Percentiles rank a stretch among this genome's conserved stretches.
These are phyloP conservation scores for Schizophyllum commune DNA, from an alignment of 1,284 basidiomycete species.

Conservation along the genomic window DNA sequence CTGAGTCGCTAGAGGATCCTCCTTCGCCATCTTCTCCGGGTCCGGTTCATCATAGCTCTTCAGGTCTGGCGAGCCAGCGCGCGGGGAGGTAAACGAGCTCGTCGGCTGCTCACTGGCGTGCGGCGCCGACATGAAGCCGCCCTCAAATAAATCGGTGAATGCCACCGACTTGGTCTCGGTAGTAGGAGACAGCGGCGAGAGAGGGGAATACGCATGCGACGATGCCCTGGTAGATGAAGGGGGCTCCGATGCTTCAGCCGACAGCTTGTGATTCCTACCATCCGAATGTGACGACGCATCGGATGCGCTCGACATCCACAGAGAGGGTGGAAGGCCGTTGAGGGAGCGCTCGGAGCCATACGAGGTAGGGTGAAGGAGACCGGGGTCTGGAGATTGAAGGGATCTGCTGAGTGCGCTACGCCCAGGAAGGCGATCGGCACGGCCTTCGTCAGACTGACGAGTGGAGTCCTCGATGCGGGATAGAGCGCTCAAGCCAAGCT, in stretches of 20 bases:
- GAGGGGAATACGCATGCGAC: slow-evolving; percentile 26
- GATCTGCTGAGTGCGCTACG: too few relatives aligned
- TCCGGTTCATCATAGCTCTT: slow-evolving; percentile 36
- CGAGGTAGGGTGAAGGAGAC: too few relatives aligned
- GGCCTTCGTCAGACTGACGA: too few relatives aligned
- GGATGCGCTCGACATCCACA: slow-evolving; percentile 73
- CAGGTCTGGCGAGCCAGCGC: slow-evolving; percentile 59
- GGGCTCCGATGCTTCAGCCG: slow-evolving; percentile 20
- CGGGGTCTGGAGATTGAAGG: too few relatives aligned
- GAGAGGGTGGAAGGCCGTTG: slow-evolving; percentile 55
- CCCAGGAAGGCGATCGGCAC: too few relatives aligned
- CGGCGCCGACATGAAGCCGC: slow-evolving; percentile 50
- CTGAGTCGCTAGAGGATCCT: slow-evolving; percentile 90
- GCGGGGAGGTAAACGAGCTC: slow-evolving; percentile 54
- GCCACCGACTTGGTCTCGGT: slow-evolving; percentile 48
- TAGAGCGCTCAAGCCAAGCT: too few relatives aligned
- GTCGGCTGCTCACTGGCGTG: slow-evolving; percentile 33
- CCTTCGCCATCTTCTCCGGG: slow-evolving; percentile 59
- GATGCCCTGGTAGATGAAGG: slow-evolving; percentile 23
- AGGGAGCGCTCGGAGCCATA: slow-evolving; percentile 36
- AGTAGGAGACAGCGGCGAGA: slow-evolving; percentile 36
- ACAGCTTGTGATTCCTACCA: neutral
- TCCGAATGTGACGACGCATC: neutral
- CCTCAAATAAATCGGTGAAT: slow-evolving; percentile 65
- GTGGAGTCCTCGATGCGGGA: too few relatives aligned